Percentiles rank a stretch among this genome's conserved stretches.
phyloP scores from a whole-genome alignment of 2,329 filamentous ascomycete genomes.

The Diaporthe eres region DNA sequence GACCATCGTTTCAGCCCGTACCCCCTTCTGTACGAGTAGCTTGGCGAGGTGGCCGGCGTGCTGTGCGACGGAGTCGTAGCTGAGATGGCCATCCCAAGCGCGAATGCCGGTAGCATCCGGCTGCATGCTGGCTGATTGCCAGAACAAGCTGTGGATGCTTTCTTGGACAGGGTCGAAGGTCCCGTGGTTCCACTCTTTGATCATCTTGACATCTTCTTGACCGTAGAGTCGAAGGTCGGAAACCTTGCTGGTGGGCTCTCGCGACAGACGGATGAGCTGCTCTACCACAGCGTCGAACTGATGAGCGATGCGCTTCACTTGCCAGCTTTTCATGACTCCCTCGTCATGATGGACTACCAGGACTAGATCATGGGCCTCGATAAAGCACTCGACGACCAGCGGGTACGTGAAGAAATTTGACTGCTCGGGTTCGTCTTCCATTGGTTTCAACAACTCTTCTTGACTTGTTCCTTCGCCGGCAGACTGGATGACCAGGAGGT shows the following conservation, averaged over 20 bases:
- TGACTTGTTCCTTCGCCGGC: neutral
- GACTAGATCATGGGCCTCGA: neutral
- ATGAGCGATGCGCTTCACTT: constrained; percentile 4
- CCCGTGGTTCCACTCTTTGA: neutral
- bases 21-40: constrained; percentile 12
- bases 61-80: neutral
- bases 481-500: constrained; percentile 19
- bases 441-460: neutral
- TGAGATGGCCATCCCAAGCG: neutral
- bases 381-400: neutral
- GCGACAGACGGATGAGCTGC: neutral
- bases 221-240: constrained; percentile 6
- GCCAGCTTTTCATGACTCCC: neutral
- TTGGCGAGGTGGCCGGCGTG: neutral
- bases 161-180: neutral
- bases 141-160: constrained; percentile 3
- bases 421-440: constrained; percentile 1
- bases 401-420: constrained; percentile 21
- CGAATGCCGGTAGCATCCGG: neutral
- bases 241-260: constrained; percentile 1
- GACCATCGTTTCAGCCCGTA: constrained; percentile 9
- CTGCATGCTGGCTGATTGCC: neutral
- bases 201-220: neutral
- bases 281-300: neutral
- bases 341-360: constrained; percentile 7